Percentiles rank a stretch among this genome's conserved stretches.
phyloP scores from a whole-genome alignment of 768 basidiomycete genomes.

The Phaffia australis region DNA sequence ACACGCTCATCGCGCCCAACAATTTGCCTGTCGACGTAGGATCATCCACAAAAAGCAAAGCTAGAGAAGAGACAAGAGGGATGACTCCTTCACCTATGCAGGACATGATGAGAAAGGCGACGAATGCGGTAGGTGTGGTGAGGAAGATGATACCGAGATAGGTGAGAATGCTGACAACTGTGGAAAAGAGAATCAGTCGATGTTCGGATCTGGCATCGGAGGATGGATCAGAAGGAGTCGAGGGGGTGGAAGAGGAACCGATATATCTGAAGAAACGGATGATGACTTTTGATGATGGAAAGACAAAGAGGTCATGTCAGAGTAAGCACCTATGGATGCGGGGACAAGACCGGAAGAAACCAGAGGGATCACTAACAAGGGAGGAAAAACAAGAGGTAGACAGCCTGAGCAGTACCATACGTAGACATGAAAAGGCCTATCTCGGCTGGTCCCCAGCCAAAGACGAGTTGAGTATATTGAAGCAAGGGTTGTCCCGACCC shows the following conservation, averaged over 20 bases:
- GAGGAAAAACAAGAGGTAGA: conserved; percentile 49
- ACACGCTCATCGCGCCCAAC: conserved; percentile 68
- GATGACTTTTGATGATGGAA: too few species aligned
- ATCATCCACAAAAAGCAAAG: conserved; percentile 52
- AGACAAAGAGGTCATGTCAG: too few species aligned
- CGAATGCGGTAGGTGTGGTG: conserved; percentile 46
- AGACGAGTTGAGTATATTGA: conserved; percentile 54
- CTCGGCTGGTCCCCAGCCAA: conserved; percentile 46
- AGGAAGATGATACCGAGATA: conserved; percentile 48
- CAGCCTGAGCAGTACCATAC: conserved; percentile 47
- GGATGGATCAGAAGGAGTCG: too few species aligned
- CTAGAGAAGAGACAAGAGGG: conserved; percentile 61
- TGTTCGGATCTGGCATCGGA: conserved; percentile 52
- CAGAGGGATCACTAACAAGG: conserved; percentile 45
- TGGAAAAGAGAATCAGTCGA: conserved; percentile 51
- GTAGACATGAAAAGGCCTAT: conserved; percentile 37
- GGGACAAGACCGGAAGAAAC: neutral
- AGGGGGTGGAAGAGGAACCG: too few species aligned
- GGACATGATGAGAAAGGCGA: conserved; percentile 44
- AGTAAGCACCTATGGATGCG: neutral
- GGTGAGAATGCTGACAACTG: conserved; percentile 48
- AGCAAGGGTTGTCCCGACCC: conserved; percentile 43
- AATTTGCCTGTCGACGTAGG: conserved; percentile 55
- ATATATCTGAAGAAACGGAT: too few species aligned
- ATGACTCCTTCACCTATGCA: conserved; percentile 54